Evolutionary conservation across 257 asterid species (phyloP), one percentile per base, ranked within the genome.

Genomic region (Solanum microdontum): DNA sequence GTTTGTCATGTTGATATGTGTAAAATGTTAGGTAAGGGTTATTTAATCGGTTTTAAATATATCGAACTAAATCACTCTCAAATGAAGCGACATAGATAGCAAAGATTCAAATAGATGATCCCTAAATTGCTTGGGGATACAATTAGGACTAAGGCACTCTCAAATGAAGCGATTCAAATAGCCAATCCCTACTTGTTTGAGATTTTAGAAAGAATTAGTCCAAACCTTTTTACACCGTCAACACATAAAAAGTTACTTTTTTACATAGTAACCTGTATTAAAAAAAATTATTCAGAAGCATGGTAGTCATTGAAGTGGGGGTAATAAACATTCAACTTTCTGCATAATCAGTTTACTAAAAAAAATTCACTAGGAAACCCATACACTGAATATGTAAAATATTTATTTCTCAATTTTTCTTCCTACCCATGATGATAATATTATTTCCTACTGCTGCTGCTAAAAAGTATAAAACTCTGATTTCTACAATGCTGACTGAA

Each of bases 401-500:
- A 23, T 36, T 62, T 62, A 34, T 62, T 84, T 36, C 70, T 60
- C 55, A 15, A 34, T 60, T n/a, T 84, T 84, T 33, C 86, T 24
- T 34, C 43, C 75, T 83, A 58, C 58, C n/a, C 77, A 3, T 72
- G 26, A 72, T 17, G 4, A 48, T 39, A 48, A 17, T 72, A 72
- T 72, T 72, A 72, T 72, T 69, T 72, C 26, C 79, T 32, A 32
- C 43, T 32, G 39, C 15, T 70, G 24, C 40, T 70, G n/a, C 36
- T 21, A 55, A 55, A 17, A 23, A 19, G 37, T 34, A 5, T 7
- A 26, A 11, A 45, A 62, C 36, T 83, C 43, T 11, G 11, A 28
- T 43, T 17, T 70, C 93, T 94, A 96, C 43, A 96, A 43, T 9
- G 99, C 95, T 43, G 94, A 58, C 85, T 95, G 99, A 89, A 96